Evolutionary conservation across 2,329 filamentous ascomycete genomes (phyloP).

Genomic region (Didymella segeticola): DNA sequence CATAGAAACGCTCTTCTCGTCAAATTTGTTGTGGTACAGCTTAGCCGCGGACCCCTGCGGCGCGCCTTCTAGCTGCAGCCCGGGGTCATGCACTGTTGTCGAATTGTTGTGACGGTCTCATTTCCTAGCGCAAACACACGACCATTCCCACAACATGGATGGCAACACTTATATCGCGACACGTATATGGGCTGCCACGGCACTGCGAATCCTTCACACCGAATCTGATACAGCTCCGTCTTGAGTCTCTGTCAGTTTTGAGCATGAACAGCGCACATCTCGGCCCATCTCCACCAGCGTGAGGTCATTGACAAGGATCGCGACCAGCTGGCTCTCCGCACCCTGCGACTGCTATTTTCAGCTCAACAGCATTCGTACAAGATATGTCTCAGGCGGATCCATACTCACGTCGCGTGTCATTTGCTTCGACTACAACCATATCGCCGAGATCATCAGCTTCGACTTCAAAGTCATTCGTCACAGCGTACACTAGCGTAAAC

Average conservation of each 20-base stretch:
- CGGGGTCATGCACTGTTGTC: constrained; percentile 9
- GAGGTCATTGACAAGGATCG: constrained; percentile 47
- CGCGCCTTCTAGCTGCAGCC: constrained; percentile 16
- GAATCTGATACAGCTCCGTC: constrained; percentile 1
- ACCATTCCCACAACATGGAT: constrained; percentile 11
- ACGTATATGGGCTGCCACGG: constrained; percentile 17
- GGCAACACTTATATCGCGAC: constrained; percentile 9
- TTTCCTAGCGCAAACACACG: constrained; percentile 6
- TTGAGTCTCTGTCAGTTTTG: not conserved
- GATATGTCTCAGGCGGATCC: constrained; percentile 14
- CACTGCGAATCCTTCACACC: not conserved
- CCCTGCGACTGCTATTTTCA: constrained; percentile 24
- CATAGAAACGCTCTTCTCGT: not conserved
- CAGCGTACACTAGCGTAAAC: not conserved
- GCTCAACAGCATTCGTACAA: constrained; percentile 13
- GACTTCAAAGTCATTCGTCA: not conserved
- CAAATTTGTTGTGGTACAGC: not conserved
- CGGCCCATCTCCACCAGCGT: constrained; percentile 21
- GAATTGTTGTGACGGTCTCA: constrained; percentile 14
- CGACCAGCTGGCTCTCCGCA: constrained; percentile 28
- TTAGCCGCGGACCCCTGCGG: constrained; percentile 6
- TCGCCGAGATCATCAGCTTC: not conserved
- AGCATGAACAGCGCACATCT: constrained; percentile 19
- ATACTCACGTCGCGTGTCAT: constrained; percentile 12
- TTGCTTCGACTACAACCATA: constrained; percentile 14